Base-by-base conservation (phyloP, 306 rosid species). In the Abrus precatorius region DNA sequence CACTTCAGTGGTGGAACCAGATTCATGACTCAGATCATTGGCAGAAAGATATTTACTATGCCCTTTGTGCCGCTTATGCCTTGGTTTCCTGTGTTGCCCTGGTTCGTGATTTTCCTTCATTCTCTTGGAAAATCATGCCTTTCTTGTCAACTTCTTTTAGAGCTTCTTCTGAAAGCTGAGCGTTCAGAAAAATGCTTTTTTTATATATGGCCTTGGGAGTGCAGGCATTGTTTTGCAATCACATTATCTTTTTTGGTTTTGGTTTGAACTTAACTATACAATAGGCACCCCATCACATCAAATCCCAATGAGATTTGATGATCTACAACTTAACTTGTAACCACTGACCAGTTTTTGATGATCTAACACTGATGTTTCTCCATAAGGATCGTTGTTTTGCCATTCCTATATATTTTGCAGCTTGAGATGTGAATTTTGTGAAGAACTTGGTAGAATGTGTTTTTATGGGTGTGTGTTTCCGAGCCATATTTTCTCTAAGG, bases 51-150 rank as follows among this genome's bases (percentile, higher is more conserved):
- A 61, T 83, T 82, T 91, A 88, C 81, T 76, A 38, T 79, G 55
- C 85, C 33, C 72, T 91, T 0, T 86, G 86, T 45, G 89, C 70
- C 8, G 81, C 90, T 75, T 91, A 86, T 84, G 91, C 84, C 33
- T 66, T 71, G 8, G 86, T 92, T 54, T 92, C 97, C 30, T 49
- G 89, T 43, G 72, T 86, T 74, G 88, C 95, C 34, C 82, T 92
- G 84, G 93, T 92, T 55, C 36, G 70, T 83, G 1, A 2, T 73
- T 34, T 75, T 75, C 69, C 20, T 10, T 55, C 69, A 5, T 29
- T 69, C 50, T 12, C 65, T 4, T 6, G 55, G 14, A 40, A 80
- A 77, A 29, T 65, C 33, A 1, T 65, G n/a, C 45, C 11, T 64
- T 52, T 68, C n/a, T 33, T 2, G 6, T 36, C 33, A 47, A 38